Percentiles rank a stretch among this genome's conserved stretches.
Conservation (phyloP, 768 basidiomycete species). For the Phylloporus sp. region DNA sequence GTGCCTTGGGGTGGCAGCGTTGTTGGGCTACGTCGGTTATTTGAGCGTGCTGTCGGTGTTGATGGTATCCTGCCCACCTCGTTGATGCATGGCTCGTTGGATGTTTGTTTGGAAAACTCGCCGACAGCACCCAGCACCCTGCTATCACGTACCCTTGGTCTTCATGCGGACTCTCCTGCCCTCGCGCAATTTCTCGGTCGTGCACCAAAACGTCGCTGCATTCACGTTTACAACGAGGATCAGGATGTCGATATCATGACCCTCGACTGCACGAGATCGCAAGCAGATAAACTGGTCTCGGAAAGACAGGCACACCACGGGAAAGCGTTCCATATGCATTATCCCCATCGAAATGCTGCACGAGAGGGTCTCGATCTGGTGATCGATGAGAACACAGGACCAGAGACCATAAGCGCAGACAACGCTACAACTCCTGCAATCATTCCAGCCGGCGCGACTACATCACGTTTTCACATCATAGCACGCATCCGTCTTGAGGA, state of each 20-base stretch:
- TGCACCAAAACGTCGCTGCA: slow-evolving; percentile 38
- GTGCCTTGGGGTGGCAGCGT: slow-evolving; percentile 32
- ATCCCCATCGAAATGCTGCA: slow-evolving; percentile 40
- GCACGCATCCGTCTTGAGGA: slow-evolving; percentile 43
- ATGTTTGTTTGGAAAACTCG: slow-evolving; percentile 3
- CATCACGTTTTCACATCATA: slow-evolving; percentile 44
- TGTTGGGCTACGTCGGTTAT: slow-evolving; percentile 45
- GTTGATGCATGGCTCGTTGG: background rate
- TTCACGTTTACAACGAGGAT: slow-evolving; percentile 35
- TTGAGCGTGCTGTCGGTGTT: slow-evolving; percentile 48
- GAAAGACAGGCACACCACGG: background rate
- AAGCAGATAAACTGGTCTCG: background rate
- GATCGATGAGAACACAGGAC: slow-evolving; percentile 5
- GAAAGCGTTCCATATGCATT: slow-evolving; percentile 35
- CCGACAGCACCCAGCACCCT: slow-evolving; percentile 31
- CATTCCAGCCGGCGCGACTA: slow-evolving; percentile 15
- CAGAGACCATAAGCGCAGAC: background rate
- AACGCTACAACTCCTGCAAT: background rate
- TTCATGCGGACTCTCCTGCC: slow-evolving; percentile 49
- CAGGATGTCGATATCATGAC: slow-evolving; percentile 33
- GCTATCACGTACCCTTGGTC: slow-evolving; percentile 46
- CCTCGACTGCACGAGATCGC: slow-evolving; percentile 4
- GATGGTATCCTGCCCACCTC: slow-evolving; percentile 19
- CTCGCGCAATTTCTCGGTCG: slow-evolving; percentile 50
- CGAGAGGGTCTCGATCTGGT: slow-evolving; percentile 34